Conservation (phyloP, 1,284 basidiomycete species). For the Ganoderma meredithae region DNA sequence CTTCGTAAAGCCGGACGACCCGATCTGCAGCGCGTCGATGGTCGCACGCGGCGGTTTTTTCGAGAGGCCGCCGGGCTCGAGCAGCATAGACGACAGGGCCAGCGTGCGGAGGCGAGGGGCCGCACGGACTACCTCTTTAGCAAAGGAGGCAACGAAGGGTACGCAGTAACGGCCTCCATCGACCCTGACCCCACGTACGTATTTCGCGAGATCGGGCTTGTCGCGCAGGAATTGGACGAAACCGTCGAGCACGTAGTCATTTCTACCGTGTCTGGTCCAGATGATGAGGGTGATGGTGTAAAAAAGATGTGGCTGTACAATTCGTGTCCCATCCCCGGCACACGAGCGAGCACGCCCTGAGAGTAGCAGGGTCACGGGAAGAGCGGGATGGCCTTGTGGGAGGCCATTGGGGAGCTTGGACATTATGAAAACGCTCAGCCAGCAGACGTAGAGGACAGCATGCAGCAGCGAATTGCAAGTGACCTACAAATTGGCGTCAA, state of each 20-base stretch:
- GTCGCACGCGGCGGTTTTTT: background rate
- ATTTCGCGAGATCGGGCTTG: background rate
- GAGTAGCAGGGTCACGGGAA: background rate
- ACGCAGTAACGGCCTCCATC: background rate
- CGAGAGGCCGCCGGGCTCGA: background rate
- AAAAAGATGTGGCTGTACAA: background rate
- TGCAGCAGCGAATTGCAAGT: background rate
- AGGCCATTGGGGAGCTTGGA: background rate
- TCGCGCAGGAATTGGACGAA: background rate
- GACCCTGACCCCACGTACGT: background rate
- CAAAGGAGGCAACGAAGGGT: background rate
- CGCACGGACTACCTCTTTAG: background rate
- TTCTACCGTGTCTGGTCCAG: background rate
- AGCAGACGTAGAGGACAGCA: background rate
- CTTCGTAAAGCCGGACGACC: background rate
- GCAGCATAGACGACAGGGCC: background rate
- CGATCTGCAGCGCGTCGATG: background rate
- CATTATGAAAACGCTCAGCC: background rate
- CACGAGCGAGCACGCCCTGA: background rate
- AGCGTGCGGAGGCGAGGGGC: background rate
- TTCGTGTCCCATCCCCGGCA: background rate
- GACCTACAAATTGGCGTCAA: background rate
- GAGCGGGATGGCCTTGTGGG: background rate
- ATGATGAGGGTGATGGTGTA: background rate
- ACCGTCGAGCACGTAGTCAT: background rate